These are phyloP conservation scores for Aspergillus haitiensis DNA, from an alignment of 495 filamentous ascomycete genomes.

Conservation along the genomic window DNA sequence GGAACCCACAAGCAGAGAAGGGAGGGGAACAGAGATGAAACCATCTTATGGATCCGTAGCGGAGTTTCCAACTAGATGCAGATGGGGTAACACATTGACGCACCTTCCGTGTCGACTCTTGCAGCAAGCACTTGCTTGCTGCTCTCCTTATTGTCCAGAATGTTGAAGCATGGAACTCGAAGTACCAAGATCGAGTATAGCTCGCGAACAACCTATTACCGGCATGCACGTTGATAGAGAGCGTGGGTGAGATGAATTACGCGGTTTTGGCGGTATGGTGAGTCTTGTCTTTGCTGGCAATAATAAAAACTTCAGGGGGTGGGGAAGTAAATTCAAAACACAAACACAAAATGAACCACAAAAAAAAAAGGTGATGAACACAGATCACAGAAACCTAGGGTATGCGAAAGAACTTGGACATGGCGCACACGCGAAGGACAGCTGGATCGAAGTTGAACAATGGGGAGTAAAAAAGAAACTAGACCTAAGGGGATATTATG, in stretches of 20 bases:
- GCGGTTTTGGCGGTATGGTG: conserved; percentile 14
- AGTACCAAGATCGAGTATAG: conserved; percentile 28
- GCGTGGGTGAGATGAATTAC: conserved; percentile 12
- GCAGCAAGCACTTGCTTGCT: conserved; percentile 58
- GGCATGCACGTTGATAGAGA: conserved; percentile 21
- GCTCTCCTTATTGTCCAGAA: conserved; percentile 54
- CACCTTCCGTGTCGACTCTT: conserved; percentile 54
- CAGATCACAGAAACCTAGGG: conserved; percentile 31
- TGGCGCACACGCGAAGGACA: conserved; percentile 33
- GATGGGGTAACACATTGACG: conserved; percentile 23
- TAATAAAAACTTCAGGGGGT: conserved; percentile 24
- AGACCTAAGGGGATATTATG: conserved; percentile 20
- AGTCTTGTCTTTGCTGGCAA: conserved; percentile 3
- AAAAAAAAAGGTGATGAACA: conserved; percentile 19
- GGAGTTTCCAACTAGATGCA: conserved; percentile 5
- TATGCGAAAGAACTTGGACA: conserved; percentile 31
- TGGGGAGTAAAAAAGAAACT: conserved; percentile 20
- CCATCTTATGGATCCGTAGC: conserved; percentile 7
- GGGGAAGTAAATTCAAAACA: conserved; percentile 7
- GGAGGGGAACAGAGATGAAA: conserved; percentile 16
- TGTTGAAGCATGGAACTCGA: conserved; percentile 53
- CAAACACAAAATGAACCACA: conserved; percentile 11
- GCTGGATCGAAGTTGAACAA: conserved; percentile 29
- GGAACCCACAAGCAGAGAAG: conserved; percentile 4
- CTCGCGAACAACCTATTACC: conserved; percentile 34